phyloP scores from a whole-genome alignment of 2,329 filamentous ascomycete genomes.

The Colletotrichum sp. region DNA sequence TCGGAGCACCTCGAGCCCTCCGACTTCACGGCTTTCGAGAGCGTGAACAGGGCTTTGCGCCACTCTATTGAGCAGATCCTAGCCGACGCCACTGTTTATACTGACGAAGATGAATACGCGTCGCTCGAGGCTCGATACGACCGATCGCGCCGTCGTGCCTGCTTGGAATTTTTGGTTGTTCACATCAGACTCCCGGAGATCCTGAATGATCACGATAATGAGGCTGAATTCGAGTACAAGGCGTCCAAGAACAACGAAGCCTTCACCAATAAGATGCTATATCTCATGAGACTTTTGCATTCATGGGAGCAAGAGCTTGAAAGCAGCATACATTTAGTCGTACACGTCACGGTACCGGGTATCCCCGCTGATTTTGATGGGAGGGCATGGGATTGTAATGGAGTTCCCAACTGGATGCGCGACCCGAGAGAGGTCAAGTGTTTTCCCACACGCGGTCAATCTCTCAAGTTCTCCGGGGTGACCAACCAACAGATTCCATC shows the following conservation, averaged over 20 bases:
- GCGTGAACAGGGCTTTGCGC: background rate
- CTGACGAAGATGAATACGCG: fast-evolving
- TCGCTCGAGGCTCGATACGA: background rate
- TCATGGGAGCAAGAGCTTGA: background rate
- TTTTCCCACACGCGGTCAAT: background rate
- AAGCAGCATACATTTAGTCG: background rate
- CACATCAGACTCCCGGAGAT: background rate
- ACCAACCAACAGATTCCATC: background rate
- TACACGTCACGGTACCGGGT: background rate
- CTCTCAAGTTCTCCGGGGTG: background rate
- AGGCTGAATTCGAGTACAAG: background rate
- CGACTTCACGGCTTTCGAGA: background rate
- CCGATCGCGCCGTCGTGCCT: background rate
- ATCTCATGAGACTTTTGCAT: background rate
- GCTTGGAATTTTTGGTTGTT: background rate
- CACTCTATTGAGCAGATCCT: background rate
- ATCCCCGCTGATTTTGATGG: background rate
- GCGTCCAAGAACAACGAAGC: background rate
- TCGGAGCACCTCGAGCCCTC: background rate
- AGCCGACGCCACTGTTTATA: background rate
- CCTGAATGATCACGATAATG: background rate
- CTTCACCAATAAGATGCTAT: background rate
- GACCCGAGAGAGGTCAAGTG: background rate
- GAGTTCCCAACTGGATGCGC: background rate
- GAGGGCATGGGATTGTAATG: background rate